A percentile compares a stretch with the other conserved stretches of the same genome.
These are phyloP conservation scores for Mucor saturninus DNA, from an alignment of 371 early-diverging fungal genomes.

Conservation along the genomic window DNA sequence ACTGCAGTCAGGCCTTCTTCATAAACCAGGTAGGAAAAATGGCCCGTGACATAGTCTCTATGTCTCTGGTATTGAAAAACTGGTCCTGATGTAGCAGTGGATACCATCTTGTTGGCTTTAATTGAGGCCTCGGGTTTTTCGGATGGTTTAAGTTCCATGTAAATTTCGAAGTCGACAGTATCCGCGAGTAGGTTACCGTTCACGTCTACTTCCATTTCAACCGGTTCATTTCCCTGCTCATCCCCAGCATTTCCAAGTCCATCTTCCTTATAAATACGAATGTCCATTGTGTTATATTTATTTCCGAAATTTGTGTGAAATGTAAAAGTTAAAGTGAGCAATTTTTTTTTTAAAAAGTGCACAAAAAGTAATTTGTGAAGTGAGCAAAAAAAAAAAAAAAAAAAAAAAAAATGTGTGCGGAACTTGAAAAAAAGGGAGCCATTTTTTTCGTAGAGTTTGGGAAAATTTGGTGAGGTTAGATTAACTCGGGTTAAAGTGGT, in stretches of 20 bases:
- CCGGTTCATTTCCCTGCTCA: slow-evolving; percentile 16
- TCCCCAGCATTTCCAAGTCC: slow-evolving; percentile 5
- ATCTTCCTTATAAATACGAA: slow-evolving; percentile 12
- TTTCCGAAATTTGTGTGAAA: slow-evolving; percentile 4
- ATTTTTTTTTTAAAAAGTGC: too few relatives aligned
- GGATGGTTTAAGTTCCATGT: slow-evolving; percentile 13
- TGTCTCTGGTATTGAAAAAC: slow-evolving; percentile 2
- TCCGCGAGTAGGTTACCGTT: slow-evolving; percentile 5
- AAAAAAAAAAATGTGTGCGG: slow-evolving; percentile 6
- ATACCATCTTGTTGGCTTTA: neutral
- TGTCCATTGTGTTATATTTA: neutral
- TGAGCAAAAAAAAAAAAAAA: slow-evolving; percentile 4
- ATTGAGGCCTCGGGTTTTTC: neutral
- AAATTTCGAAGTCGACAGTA: neutral
- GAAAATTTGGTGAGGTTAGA: neutral
- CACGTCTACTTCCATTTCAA: slow-evolving; percentile 10
- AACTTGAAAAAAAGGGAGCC: neutral
- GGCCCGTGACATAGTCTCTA: slow-evolving; percentile 6
- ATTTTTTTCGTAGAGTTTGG: neutral
- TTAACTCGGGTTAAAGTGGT: too few relatives aligned
- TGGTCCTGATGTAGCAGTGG: neutral
- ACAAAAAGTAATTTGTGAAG: too few relatives aligned
- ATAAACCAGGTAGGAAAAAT: slow-evolving; percentile 12
- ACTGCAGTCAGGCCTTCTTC: slow-evolving; percentile 11
- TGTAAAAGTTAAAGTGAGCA: neutral